Conservation (phyloP, 2,329 filamentous ascomycete genomes). For the Bipolaris bicolor region DNA sequence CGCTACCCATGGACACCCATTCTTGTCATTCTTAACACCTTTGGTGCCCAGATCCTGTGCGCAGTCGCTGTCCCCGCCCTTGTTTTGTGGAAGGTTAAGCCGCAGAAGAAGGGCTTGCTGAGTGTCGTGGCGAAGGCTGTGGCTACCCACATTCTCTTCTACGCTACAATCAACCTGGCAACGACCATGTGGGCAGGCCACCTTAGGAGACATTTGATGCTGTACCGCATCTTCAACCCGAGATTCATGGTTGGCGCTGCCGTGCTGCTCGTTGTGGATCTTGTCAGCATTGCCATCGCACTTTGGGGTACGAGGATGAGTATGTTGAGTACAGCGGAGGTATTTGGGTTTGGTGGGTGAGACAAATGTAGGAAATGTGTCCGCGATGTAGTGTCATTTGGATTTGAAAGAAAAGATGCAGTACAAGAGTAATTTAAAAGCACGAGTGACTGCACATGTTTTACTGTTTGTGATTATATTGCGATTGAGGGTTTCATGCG, state of each 20-base stretch:
- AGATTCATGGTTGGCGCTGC: slow-evolving; percentile 83
- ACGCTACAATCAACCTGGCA: slow-evolving; percentile 79
- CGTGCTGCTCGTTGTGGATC: slow-evolving; percentile 76
- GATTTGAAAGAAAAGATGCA: neutral
- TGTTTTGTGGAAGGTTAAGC: slow-evolving; percentile 86
- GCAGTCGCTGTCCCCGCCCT: slow-evolving; percentile 79
- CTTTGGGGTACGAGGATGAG: slow-evolving; percentile 77
- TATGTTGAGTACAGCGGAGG: slow-evolving; percentile 77
- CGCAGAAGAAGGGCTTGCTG: slow-evolving; percentile 68
- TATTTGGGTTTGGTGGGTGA: slow-evolving; percentile 69
- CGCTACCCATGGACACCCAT: slow-evolving; percentile 90
- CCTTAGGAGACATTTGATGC: slow-evolving; percentile 89
- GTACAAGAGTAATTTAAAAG: neutral
- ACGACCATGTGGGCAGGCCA: slow-evolving; percentile 91
- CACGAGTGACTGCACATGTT: neutral
- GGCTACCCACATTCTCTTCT: slow-evolving; percentile 79
- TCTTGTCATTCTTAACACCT: slow-evolving; percentile 82
- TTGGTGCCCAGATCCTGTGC: slow-evolving; percentile 85
- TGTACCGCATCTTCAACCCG: slow-evolving; percentile 92
- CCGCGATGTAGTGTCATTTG: neutral
- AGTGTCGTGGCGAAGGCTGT: slow-evolving; percentile 73
- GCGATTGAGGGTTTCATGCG: no score
- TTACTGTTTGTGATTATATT: no score
- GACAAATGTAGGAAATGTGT: neutral
- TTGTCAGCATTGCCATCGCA: slow-evolving; percentile 73